Percentiles rank a stretch among this genome's conserved stretches.
These are phyloP conservation scores for Turritis glabra DNA, from an alignment of 345 rosid species.

Conservation along the genomic window DNA sequence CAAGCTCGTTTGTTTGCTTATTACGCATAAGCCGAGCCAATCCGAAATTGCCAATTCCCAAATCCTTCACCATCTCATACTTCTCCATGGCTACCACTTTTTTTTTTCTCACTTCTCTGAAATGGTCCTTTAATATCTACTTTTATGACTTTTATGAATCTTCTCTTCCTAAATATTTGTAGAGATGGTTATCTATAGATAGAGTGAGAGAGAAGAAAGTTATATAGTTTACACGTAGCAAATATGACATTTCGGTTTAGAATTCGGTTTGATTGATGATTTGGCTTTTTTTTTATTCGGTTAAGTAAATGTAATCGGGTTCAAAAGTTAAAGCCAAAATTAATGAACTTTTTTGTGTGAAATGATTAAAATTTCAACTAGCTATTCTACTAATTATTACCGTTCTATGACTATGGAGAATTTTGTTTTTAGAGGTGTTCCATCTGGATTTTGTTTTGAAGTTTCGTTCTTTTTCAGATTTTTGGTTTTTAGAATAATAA, in stretches of 20 bases:
- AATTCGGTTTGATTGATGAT: background rate
- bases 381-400: no score
- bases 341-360: no score
- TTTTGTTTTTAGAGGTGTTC: no score
- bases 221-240: slow-evolving; percentile 27
- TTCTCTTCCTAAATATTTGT: background rate
- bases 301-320: no score
- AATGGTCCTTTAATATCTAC: background rate
- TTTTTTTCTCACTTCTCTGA: background rate
- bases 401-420: no score
- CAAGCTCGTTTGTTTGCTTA: slow-evolving; percentile 53
- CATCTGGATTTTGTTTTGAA: no score
- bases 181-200: background rate
- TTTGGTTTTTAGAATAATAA: no score
- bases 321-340: no score
- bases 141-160: background rate
- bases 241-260: slow-evolving; percentile 11
- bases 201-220: background rate
- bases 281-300: no score
- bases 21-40: slow-evolving; percentile 64
- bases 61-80: slow-evolving; percentile 66
- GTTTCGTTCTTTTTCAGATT: no score
- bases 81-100: slow-evolving; percentile 49
- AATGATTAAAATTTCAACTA: no score
- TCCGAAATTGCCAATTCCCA: slow-evolving; percentile 69